Evolutionary conservation across 1,284 basidiomycete genomes (phyloP).

Genomic region (Ganoderma resinaceum): DNA sequence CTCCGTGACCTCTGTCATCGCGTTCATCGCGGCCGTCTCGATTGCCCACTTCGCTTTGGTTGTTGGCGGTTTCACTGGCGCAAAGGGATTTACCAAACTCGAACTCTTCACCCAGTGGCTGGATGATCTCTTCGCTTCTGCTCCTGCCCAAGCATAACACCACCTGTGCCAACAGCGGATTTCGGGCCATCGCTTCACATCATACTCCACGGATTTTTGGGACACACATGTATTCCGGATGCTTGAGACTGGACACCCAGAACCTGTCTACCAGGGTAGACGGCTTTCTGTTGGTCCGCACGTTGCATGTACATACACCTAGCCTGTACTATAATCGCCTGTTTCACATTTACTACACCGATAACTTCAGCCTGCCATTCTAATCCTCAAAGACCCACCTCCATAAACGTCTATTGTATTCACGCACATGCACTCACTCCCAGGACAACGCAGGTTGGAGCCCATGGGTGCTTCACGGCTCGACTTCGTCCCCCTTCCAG

Average conservation of each 20-base stretch:
- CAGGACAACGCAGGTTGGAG: too few species aligned
- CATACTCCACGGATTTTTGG: not conserved
- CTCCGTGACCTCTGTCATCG: constrained; percentile 48
- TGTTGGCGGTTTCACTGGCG: constrained; percentile 56
- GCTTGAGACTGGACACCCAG: not conserved
- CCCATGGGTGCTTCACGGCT: constrained; percentile 26
- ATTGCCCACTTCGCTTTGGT: constrained; percentile 59
- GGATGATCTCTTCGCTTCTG: constrained; percentile 15
- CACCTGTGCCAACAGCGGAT: not conserved
- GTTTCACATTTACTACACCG: not conserved
- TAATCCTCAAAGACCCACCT: not conserved
- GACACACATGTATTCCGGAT: not conserved
- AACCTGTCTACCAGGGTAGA: not conserved
- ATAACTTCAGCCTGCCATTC: not conserved
- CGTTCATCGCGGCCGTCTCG: constrained; percentile 56
- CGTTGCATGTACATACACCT: not conserved
- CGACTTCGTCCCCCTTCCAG: constrained; percentile 65
- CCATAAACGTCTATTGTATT: not conserved
- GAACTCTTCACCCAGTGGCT: constrained; percentile 52
- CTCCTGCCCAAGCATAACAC: constrained; percentile 16
- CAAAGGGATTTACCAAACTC: constrained; percentile 54
- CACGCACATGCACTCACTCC: not conserved
- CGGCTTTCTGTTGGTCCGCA: not conserved
- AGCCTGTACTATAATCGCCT: not conserved
- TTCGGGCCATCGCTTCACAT: not conserved